These are phyloP conservation scores for Hyaloscypha finlandica DNA, from an alignment of 495 filamentous ascomycete species.

Conservation along the genomic window DNA sequence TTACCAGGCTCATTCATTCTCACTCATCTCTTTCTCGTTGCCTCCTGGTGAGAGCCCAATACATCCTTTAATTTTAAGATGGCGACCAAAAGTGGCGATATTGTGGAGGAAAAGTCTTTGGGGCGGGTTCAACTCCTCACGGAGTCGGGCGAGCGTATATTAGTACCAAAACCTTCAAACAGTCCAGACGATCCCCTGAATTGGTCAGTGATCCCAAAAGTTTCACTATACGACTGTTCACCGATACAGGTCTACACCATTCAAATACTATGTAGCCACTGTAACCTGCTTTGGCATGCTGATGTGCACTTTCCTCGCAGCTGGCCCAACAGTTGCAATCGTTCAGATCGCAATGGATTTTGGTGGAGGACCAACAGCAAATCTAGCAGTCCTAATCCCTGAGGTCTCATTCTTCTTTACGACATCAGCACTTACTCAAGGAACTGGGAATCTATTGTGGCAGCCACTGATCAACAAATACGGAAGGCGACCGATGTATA, in stretches of 20 bases:
- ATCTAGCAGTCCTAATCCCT: constrained; percentile 39
- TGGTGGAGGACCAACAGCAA: constrained; percentile 8
- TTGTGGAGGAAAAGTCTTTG: constrained; percentile 12
- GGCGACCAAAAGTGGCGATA: constrained; percentile 2
- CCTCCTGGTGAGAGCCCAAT: constrained; percentile 15
- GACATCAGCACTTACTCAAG: constrained; percentile 48
- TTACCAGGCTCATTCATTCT: not conserved
- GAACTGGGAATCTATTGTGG: constrained; percentile 54
- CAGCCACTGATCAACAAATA: constrained; percentile 56
- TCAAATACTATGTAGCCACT: constrained; percentile 50
- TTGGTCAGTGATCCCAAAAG: constrained; percentile 22
- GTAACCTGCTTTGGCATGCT: constrained; percentile 53
- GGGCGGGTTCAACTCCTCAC: constrained; percentile 17
- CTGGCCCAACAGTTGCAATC: constrained; percentile 53
- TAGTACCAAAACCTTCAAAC: constrained; percentile 57
- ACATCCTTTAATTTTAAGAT: not conserved
- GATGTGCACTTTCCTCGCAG: constrained; percentile 56
- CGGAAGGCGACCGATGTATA: constrained; percentile 54
- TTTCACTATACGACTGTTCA: not conserved
- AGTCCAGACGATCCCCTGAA: constrained; percentile 46
- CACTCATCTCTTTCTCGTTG: constrained; percentile 1
- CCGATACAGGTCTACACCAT: constrained; percentile 43
- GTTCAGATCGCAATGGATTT: constrained; percentile 48
- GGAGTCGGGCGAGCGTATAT: constrained; percentile 43
- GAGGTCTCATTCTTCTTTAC: constrained; percentile 55